Evolutionary conservation across 345 rosid species (phyloP), one percentile per base, ranked within the genome.

Genomic region (Limnanthes douglasii): DNA sequence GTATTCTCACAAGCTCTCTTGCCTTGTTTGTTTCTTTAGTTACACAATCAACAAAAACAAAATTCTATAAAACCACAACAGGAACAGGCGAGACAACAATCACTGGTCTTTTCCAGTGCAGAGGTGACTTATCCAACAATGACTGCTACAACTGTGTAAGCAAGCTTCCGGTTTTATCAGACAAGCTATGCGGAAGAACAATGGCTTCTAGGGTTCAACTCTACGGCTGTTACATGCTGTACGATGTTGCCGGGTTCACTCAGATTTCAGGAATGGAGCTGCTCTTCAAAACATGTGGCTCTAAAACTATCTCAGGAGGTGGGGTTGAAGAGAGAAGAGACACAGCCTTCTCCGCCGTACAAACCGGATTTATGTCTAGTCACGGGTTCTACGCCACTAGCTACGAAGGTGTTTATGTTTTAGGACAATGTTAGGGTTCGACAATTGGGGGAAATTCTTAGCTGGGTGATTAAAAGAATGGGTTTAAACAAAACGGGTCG

Each of bases 381-480:
- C 93, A 77, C 34, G 95, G 95, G 0, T 88, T 65, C 55, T 88
- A 57, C 11, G 61, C 90, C 0, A 58, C 78, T 0, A 84, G 66
- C 15, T 79, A 77, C 48, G 73, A 83, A 46, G 62, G 75, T n/a
- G 63, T 88, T 31, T 73, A 68, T 50, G 51, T 84, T 3, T 59
- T 88, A 60, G 98, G 81, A 19, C 98, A 88, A 57, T 88, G 98
- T 45, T 84, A 88, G 50, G 98, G 98, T n/a, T n/a, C n/a, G n/a
- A n/a, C n/a, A n/a, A n/a, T n/a, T n/a, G n/a, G n/a, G n/a, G n/a
- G n/a, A n/a, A n/a, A n/a, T n/a, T n/a, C n/a, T n/a, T n/a, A n/a
- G n/a, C n/a, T n/a, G n/a, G n/a, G n/a, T n/a, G n/a, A n/a, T n/a
- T n/a, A n/a, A n/a, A n/a, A n/a, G n/a, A n/a, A n/a, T n/a, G n/a